Conservation (phyloP, 306 rosid species). For the barrel medic (Medicago truncatula) region DNA sequence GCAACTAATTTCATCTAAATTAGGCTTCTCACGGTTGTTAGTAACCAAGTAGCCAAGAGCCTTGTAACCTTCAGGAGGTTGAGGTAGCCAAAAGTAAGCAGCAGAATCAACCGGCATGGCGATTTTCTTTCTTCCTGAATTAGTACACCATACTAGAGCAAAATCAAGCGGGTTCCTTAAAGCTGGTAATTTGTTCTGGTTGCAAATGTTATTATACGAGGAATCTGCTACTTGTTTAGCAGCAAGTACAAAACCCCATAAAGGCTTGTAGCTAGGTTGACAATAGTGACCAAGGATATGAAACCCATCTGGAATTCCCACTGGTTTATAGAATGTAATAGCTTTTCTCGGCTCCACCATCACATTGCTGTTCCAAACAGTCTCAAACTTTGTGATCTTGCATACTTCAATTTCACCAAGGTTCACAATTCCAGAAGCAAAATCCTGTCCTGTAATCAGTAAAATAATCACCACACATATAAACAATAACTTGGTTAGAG, state of each 20-base stretch:
- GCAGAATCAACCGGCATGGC: conserved; percentile 47
- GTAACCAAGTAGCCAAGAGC: conserved; percentile 81
- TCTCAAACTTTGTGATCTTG: conserved; percentile 62
- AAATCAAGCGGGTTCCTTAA: conserved; percentile 74
- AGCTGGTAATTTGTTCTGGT: conserved; percentile 54
- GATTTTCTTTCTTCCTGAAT: conserved; percentile 54
- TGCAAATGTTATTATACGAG: conserved; percentile 35
- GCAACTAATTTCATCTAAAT: conserved; percentile 74
- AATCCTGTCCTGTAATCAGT: conserved; percentile 60
- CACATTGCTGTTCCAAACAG: conserved; percentile 62
- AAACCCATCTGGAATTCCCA: conserved; percentile 72
- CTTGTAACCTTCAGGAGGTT: conserved; percentile 79
- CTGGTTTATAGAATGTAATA: conserved; percentile 72
- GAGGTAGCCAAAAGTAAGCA: conserved; percentile 87
- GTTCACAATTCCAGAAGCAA: conserved; percentile 72
- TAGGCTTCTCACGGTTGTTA: conserved; percentile 62
- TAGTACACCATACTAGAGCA: conserved; percentile 63
- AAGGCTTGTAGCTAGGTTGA: conserved; percentile 63
- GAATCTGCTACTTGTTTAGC: conserved; percentile 60
- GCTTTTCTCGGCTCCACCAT: conserved; percentile 50
- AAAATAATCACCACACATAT: conserved; percentile 8
- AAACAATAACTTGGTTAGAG: conserved; percentile 8
- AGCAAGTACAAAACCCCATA: conserved; percentile 74
- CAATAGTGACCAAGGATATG: conserved; percentile 81
- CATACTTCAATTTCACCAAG: conserved; percentile 81